Base-by-base conservation (phyloP, 495 filamentous ascomycete genomes). In the Aspergillus incahuasiensis region DNA sequence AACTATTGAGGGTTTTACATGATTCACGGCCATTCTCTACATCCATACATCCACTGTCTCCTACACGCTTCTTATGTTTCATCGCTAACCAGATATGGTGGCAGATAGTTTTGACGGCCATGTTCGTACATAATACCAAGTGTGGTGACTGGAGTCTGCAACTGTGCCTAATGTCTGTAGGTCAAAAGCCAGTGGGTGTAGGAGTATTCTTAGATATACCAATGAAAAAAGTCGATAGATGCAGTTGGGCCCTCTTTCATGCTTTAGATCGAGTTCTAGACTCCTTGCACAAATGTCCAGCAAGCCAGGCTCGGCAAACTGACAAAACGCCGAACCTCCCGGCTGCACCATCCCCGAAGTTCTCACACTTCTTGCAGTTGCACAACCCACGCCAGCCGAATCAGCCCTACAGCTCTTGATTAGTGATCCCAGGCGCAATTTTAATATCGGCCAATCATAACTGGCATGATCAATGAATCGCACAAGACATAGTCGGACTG, bases 1-100 rank as follows among this genome's bases (percentile, higher is more conserved):
- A 86, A 68, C 49, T 74, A 75, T 54, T 76, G 63, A 52, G 18
- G 32, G n/a, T 22, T 49, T 6, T 46, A 8, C 0, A 24, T 25
- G 20, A 39, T 50, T 39, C 28, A 50, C 34, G 48, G 48, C 48
- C 21, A 38, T 25, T 28, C 9, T 50, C 20, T 40, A 40, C 18
- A 50, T 40, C 48, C 48, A 47, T 40, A 40, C 18, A 50, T 40
- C 48, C 48, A 47, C 15, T 47, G 43, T 45, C 35, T 19, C 21
- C 21, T 39, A 1, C 2, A 25, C 19, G 21, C 12, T 32, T 50
- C 48, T 20, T 50, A 48, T 34, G 34, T 50, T 50, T 40, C 48
- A 50, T 49, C 32, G 48, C 48, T 50, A 50, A 50, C 48, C 48
- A 50, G 32, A 50, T 39, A 13, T 40, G 48, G 48, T 50, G 21